phyloP scores from a whole-genome alignment of 1,284 basidiomycete species.

The Austropuccinia psidii region DNA sequence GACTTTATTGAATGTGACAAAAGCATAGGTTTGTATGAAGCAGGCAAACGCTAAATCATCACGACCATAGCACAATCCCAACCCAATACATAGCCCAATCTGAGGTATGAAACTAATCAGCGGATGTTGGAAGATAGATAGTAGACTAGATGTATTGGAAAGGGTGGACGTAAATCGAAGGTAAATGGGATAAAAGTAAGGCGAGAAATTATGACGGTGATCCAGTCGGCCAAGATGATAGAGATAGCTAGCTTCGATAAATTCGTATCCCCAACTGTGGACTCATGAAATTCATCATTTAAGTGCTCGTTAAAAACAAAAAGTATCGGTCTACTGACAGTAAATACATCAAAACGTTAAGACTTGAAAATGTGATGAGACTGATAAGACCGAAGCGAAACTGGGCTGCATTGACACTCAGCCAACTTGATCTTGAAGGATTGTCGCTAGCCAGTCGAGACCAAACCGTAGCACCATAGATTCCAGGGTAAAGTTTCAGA shows the following conservation, averaged over 20 bases:
- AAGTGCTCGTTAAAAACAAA: constrained; percentile 13
- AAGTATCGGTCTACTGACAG: constrained; percentile 56
- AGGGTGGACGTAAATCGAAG: constrained; percentile 50
- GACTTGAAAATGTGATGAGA: constrained; percentile 59
- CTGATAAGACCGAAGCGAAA: constrained; percentile 64
- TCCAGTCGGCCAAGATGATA: constrained; percentile 87
- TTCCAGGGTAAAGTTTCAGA: constrained; percentile 91
- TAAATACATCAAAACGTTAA: constrained; percentile 63
- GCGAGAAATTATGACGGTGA: constrained; percentile 96
- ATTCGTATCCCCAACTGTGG: constrained; percentile 76
- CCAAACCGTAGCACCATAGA: constrained; percentile 70
- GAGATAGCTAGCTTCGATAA: constrained; percentile 82
- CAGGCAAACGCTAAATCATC: constrained; percentile 67
- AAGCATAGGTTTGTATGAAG: constrained; percentile 82
- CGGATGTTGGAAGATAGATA: constrained; percentile 42
- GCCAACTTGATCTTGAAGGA: constrained; percentile 43
- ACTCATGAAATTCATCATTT: constrained; percentile 7
- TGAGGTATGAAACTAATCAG: constrained; percentile 56
- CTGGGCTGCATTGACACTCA: constrained; percentile 52
- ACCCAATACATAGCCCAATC: constrained; percentile 59
- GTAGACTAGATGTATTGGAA: not conserved
- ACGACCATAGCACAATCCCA: constrained; percentile 60
- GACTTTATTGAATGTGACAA: constrained; percentile 96
- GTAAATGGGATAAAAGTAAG: constrained; percentile 92
- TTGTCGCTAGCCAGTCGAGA: not conserved